Base-by-base conservation (phyloP, 2,329 filamentous ascomycete species). In the Penicillium sp. region DNA sequence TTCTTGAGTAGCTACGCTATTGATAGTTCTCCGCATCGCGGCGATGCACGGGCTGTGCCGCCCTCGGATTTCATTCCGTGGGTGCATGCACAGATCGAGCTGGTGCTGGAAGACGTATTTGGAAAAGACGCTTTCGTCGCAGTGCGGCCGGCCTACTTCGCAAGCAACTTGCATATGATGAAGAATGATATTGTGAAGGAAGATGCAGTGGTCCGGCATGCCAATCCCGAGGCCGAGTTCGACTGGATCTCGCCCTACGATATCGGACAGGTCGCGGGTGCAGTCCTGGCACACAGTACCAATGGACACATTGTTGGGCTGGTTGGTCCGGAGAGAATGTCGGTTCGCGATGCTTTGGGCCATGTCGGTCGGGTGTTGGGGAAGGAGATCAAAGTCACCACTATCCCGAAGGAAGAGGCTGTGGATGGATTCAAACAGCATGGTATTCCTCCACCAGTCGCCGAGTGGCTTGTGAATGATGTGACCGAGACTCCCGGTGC, bases 81-180 rank as follows among this genome's bases (percentile, higher is more conserved):
- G 25, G 21, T 54, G 3, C 75, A 77, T 43, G 70, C 69, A 1
- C 61, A 67, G 36, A 64, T 72, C 7, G 75, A 78, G 53, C 47
- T 70, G 3, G 59, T 43, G 11, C 56, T 77, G 14, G 57, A 65
- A 3, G 64, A 71, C 3, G 50, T 71, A 0, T 73, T 68, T 30
- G 65, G 70, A 4, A 17, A 45, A 4, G 51, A 57, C 11, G 50
- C 56, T 4, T 74, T 65, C 36, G 62, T 68, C 4, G 63, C 67
- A 0, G 41, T 75, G 1, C 60, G 74, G 8, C 70, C 72, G 1
- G 69, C 58, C 2, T 64, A 47, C 8, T 78, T 77, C 43, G 65
- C 66, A 2, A 75, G 55, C 20, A 77, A 78, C 45, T 23, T 62
- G 7, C 30, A 64, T 0, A 56, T 51, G 45, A 60, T 61, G 25